Conservation (phyloP, 495 filamentous ascomycete genomes). For the Elaphomyces granulatus region DNA sequence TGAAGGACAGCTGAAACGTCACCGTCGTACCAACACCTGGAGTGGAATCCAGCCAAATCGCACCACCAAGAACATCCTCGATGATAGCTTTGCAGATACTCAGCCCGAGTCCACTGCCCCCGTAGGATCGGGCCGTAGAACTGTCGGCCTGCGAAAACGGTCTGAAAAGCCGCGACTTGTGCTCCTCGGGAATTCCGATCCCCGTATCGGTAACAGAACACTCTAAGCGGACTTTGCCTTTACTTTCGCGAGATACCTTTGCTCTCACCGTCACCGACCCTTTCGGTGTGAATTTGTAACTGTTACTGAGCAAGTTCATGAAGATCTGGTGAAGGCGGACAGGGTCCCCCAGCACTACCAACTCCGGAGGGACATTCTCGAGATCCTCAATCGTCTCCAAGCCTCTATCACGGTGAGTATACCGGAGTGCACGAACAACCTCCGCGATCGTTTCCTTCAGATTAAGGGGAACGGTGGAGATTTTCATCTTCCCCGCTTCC, state of each 20-base stretch:
- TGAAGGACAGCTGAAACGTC: constrained; percentile 69
- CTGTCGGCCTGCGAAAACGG: constrained; percentile 86
- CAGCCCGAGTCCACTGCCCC: constrained; percentile 77
- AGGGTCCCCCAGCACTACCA: constrained; percentile 80
- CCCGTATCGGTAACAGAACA: constrained; percentile 85
- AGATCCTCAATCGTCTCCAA: constrained; percentile 60
- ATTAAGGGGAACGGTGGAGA: constrained; percentile 73
- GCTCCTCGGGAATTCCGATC: constrained; percentile 72
- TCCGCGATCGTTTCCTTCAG: constrained; percentile 76
- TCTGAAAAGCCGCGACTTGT: constrained; percentile 70
- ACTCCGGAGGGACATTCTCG: constrained; percentile 45
- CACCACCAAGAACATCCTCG: constrained; percentile 76
- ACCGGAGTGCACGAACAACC: constrained; percentile 72
- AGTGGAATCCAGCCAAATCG: constrained; percentile 65
- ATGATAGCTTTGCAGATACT: constrained; percentile 94
- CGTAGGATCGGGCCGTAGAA: constrained; percentile 75
- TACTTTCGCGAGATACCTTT: constrained; percentile 51
- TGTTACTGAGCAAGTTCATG: constrained; percentile 86
- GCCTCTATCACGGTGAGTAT: constrained; percentile 66
- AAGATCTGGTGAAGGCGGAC: constrained; percentile 85
- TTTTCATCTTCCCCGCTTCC: constrained; percentile 91
- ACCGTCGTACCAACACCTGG: constrained; percentile 70
- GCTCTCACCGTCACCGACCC: constrained; percentile 73
- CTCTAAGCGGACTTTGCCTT: constrained; percentile 54
- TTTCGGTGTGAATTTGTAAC: constrained; percentile 82